Conservation (phyloP, 2,329 filamentous ascomycete genomes). For the Dactylellina cionopaga region DNA sequence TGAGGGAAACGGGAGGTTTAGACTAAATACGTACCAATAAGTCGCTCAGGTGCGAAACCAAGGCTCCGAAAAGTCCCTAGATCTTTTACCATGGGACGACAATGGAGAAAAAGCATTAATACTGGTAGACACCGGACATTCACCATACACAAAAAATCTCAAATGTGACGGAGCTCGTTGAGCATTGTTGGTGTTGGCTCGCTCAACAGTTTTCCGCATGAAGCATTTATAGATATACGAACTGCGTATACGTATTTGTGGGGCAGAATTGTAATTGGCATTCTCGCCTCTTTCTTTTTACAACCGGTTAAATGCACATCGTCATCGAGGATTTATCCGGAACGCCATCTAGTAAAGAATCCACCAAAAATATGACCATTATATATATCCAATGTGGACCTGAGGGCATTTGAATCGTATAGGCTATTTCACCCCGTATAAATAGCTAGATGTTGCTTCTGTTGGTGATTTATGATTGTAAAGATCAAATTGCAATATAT, state of each 20-base stretch:
- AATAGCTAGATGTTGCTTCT: not conserved
- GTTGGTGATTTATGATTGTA: not conserved
- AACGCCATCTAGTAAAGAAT: not conserved
- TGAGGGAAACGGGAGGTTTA: slow-evolving; percentile 16
- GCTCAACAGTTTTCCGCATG: too few species aligned
- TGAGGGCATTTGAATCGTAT: too few species aligned
- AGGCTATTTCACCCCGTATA: slow-evolving; percentile 33
- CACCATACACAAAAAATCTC: too few species aligned
- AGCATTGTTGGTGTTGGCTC: too few species aligned
- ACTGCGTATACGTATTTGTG: too few species aligned
- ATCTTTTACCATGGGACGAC: slow-evolving; percentile 29
- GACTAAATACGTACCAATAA: slow-evolving; percentile 17
- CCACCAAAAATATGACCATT: not conserved
- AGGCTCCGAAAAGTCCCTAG: slow-evolving; percentile 36
- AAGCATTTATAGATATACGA: too few species aligned
- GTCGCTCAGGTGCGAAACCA: slow-evolving; percentile 22
- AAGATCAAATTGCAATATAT: slow-evolving; percentile 20
- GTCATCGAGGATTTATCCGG: slow-evolving; percentile 11
- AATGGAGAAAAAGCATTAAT: not conserved
- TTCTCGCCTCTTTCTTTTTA: slow-evolving; percentile 8
- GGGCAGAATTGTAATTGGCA: too few species aligned
- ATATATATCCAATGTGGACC: not conserved
- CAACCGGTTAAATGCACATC: slow-evolving; percentile 9
- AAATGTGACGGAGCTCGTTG: too few species aligned
- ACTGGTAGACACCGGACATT: not conserved